Evolutionary conservation across 2,329 filamentous ascomycete species (phyloP).

Genomic region (Clarireedia hainanense): DNA sequence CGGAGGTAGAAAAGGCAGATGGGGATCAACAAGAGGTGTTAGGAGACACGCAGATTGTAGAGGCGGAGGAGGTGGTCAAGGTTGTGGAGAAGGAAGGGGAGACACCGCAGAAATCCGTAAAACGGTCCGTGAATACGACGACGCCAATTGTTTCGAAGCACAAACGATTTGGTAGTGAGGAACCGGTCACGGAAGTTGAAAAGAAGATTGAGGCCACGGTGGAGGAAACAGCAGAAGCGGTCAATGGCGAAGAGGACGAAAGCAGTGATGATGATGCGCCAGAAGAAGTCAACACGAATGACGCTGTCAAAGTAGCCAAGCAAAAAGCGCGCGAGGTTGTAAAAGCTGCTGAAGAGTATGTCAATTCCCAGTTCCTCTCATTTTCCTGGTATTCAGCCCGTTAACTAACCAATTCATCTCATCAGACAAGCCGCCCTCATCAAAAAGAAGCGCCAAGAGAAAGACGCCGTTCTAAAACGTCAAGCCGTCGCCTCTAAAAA

Average conservation of each 20-base stretch:
- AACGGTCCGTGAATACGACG: not conserved
- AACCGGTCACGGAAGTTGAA: slow-evolving; percentile 11
- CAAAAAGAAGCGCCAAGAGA: slow-evolving; percentile 26
- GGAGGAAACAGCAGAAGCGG: not conserved
- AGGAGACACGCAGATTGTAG: not conserved
- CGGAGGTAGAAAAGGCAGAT: slow-evolving; percentile 9
- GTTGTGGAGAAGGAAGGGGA: not conserved
- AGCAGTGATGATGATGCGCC: slow-evolving; percentile 28
- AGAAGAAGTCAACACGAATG: slow-evolving; percentile 23
- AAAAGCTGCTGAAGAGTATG: slow-evolving; percentile 25
- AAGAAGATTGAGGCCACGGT: not conserved
- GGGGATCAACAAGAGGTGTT: slow-evolving; percentile 21
- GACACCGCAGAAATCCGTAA: not conserved
- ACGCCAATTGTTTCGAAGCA: slow-evolving; percentile 13
- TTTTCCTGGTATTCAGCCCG: slow-evolving; percentile 4
- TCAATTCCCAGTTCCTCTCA: not conserved
- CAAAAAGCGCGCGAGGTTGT: slow-evolving; percentile 19
- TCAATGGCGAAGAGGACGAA: slow-evolving; percentile 10
- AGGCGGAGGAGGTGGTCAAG: not conserved
- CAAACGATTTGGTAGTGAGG: slow-evolving; percentile 21
- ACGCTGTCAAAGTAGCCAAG: slow-evolving; percentile 18
- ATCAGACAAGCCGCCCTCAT: slow-evolving; percentile 20
- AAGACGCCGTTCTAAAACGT: slow-evolving; percentile 20
- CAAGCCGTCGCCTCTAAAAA: slow-evolving; percentile 24
- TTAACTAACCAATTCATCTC: no score